Conservation (phyloP, 75 land plant species). For the Cunninghamia lanceolata region DNA sequence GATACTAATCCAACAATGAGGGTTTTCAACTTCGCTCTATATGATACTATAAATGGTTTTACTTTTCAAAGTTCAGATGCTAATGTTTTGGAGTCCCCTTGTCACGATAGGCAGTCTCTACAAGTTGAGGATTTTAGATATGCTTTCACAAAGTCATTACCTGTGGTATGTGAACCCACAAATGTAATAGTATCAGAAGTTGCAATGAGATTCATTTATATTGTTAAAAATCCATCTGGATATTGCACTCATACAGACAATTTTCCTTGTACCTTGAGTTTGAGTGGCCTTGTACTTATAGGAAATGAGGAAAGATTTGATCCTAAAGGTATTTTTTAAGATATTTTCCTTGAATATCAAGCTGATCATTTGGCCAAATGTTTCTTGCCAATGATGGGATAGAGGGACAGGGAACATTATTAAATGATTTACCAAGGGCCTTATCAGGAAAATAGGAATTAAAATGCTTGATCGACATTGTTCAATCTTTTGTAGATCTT, state of each 20-base stretch:
- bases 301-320: constrained; percentile 55
- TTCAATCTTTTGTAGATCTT: not conserved
- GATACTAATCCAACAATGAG: too few relatives aligned
- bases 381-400: constrained; percentile 7
- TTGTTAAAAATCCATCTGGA: constrained; percentile 14
- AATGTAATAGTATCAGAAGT: too few relatives aligned
- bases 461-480: too few relatives aligned
- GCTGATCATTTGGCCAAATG: constrained; percentile 8
- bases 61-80: too few relatives aligned
- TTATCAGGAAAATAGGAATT: not conserved
- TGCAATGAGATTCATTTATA: constrained; percentile 18
- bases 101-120: too few relatives aligned
- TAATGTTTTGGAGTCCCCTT: too few relatives aligned
- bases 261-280: not conserved
- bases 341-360: constrained; percentile 39
- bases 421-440: not conserved
- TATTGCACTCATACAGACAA: not conserved
- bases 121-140: too few relatives aligned
- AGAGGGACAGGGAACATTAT: constrained; percentile 8
- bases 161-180: constrained; percentile 67
- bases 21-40: too few relatives aligned
- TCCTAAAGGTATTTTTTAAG: constrained; percentile 22
- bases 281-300: constrained; percentile 47
- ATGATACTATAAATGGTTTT: too few relatives aligned
- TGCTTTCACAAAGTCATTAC: too few relatives aligned